Conservation (phyloP, 331 rosid species). For the Acacia pycnantha region DNA sequence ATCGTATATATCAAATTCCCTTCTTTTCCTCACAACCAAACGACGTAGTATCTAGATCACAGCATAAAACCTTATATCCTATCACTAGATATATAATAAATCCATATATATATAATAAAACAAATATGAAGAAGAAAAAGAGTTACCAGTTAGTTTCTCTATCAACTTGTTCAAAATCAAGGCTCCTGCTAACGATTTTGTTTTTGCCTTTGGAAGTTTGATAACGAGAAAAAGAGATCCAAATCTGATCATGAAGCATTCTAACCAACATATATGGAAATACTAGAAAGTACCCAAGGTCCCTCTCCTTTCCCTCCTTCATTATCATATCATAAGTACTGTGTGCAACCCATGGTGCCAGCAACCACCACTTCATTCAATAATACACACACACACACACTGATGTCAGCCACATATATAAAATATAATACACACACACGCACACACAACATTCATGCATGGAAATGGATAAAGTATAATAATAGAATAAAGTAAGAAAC, state of each 20-base stretch:
- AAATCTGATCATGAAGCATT: conserved; percentile 72
- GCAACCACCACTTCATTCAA: conserved; percentile 51
- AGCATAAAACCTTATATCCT: no score
- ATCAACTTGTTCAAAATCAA: conserved; percentile 86
- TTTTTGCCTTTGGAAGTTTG: conserved; percentile 58
- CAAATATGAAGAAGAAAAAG: background rate
- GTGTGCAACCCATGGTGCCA: conserved; percentile 75
- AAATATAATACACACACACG: background rate
- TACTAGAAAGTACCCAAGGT: conserved; percentile 44
- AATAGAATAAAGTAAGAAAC: background rate
- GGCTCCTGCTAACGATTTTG: conserved; percentile 55
- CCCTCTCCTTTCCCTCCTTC: conserved; percentile 41
- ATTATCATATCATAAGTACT: conserved; percentile 44
- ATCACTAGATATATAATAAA: no score
- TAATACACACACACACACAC: background rate
- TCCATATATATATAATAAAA: no score
- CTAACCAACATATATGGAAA: conserved; percentile 57
- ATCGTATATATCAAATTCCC: no score
- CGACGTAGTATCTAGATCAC: no score
- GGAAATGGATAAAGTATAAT: background rate
- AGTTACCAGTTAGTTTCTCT: conserved; percentile 77
- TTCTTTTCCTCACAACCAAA: no score
- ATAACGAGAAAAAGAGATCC: conserved; percentile 79
- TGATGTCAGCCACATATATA: background rate
- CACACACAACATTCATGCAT: background rate